phyloP scores from a whole-genome alignment of 2,329 filamentous ascomycete species.

The Colletotrichum sidae region DNA sequence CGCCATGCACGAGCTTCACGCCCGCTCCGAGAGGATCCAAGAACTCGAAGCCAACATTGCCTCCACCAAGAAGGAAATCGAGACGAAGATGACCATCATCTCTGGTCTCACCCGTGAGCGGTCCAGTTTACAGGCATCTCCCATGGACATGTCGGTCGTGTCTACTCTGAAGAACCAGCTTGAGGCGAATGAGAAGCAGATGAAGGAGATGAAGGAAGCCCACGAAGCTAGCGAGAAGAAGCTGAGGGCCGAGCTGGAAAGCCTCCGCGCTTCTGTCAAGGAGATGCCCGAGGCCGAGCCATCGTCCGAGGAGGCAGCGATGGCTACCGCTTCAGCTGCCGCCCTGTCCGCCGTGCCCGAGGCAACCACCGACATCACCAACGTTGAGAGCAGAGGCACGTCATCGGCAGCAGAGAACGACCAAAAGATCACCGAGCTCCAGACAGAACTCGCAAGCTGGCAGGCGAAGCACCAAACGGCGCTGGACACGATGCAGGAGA shows the following conservation, averaged over 20 bases:
- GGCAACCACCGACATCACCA: conserved; percentile 39
- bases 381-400: conserved; percentile 45
- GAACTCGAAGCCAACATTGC: conserved; percentile 87
- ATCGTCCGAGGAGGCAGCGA: conserved; percentile 34
- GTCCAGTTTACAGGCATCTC: conserved; percentile 84
- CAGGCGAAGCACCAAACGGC: conserved; percentile 79
- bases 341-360: conserved; percentile 32
- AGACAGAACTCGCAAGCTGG: conserved; percentile 80
- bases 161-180: conserved; percentile 89
- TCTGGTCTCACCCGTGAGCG: conserved; percentile 92
- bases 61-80: conserved; percentile 93
- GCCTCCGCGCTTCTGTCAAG: conserved; percentile 68
- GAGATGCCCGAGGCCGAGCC: conserved; percentile 10
- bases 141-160: conserved; percentile 92
- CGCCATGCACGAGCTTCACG: conserved; percentile 91
- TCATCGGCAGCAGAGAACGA: conserved; percentile 57
- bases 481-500: conserved; percentile 76
- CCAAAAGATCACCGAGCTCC: conserved; percentile 72
- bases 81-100: conserved; percentile 95
- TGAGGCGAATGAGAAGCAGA: conserved; percentile 84
- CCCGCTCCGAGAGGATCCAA: conserved; percentile 88
- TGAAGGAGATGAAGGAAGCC: conserved; percentile 77
- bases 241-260: conserved; percentile 77
- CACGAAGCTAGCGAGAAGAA: conserved; percentile 82
- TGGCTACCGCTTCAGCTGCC: conserved; percentile 27